Percentiles rank a stretch among this genome's conserved stretches.
Conservation (phyloP, 805 yeast species). For the Yarrowia osloensis region DNA sequence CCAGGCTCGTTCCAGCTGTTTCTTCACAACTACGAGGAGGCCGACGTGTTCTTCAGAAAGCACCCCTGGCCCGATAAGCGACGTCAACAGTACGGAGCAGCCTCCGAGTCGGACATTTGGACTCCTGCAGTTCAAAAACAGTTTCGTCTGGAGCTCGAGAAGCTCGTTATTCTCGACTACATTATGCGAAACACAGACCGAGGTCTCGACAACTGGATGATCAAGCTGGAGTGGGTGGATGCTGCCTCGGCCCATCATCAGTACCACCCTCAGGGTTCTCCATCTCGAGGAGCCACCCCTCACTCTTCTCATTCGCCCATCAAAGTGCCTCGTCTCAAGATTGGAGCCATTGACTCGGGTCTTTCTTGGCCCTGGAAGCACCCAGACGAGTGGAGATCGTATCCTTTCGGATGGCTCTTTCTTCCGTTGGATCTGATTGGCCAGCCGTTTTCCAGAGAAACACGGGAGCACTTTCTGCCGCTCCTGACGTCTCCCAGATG, state of each 20-base stretch:
- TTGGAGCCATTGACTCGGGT: slow-evolving; percentile 78
- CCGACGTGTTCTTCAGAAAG: slow-evolving; percentile 57
- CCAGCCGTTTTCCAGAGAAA: slow-evolving; percentile 60
- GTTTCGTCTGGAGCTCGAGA: slow-evolving; percentile 64
- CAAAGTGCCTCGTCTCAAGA: slow-evolving; percentile 48
- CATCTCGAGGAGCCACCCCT: slow-evolving; percentile 30
- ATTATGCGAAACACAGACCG: slow-evolving; percentile 75
- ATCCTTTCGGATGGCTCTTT: slow-evolving; percentile 77
- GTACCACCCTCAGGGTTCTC: slow-evolving; percentile 26
- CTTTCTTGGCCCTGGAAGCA: slow-evolving; percentile 79
- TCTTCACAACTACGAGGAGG: slow-evolving; percentile 58
- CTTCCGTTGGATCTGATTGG: slow-evolving; percentile 65
- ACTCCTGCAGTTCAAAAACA: slow-evolving; percentile 51
- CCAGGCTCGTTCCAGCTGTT: slow-evolving; percentile 70
- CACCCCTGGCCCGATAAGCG: slow-evolving; percentile 55
- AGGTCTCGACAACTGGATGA: slow-evolving; percentile 79
- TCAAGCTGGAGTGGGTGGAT: slow-evolving; percentile 51
- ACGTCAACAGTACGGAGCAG: slow-evolving; percentile 1
- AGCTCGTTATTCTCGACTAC: slow-evolving; percentile 68
- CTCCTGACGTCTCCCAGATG: slow-evolving; percentile 60
- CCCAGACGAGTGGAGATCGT: slow-evolving; percentile 79
- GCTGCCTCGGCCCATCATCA: slow-evolving; percentile 7
- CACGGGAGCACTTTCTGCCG: slow-evolving; percentile 59
- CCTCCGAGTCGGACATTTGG: slow-evolving; percentile 48
- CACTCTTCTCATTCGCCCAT: slow-evolving; percentile 5